phyloP scores from a whole-genome alignment of 345 rosid species.

The Pistacia vera region DNA sequence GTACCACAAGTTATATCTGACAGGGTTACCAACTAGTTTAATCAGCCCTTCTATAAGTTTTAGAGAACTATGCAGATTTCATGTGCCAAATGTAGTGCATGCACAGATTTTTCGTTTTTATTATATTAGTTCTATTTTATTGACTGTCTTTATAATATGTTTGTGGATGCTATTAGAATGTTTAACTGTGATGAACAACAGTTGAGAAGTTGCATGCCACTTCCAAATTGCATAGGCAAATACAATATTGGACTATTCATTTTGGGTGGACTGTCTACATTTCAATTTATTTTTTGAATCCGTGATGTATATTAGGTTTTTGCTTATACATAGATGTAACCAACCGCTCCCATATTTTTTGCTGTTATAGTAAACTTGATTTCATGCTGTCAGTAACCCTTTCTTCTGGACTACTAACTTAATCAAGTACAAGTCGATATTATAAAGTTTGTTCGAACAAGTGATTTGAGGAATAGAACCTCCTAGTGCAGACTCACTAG shows the following conservation, averaged over 20 bases:
- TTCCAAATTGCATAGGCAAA: neutral
- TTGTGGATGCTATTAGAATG: neutral
- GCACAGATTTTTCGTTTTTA: neutral
- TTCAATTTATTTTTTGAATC: neutral
- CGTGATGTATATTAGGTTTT: neutral
- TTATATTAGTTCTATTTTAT: neutral
- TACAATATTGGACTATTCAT: neutral
- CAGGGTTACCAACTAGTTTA: neutral
- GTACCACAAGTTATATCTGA: conserved; percentile 11
- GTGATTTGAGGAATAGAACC: neutral
- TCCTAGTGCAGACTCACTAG: neutral
- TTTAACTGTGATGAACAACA: neutral
- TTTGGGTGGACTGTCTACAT: neutral
- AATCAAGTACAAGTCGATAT: neutral
- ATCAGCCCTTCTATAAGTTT: neutral
- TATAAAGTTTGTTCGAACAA: neutral
- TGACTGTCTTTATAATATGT: neutral
- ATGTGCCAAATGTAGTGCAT: neutral
- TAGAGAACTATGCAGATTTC: neutral
- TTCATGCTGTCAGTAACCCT: neutral
- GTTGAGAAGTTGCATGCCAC: neutral
- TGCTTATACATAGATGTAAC: too few species aligned
- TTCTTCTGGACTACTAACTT: neutral
- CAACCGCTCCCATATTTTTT: too few species aligned
- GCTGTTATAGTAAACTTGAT: neutral